Percentiles rank a stretch among this genome's conserved stretches.
Conservation (phyloP, 1,139 yeast genomes). For the Kazachstania sp. region DNA sequence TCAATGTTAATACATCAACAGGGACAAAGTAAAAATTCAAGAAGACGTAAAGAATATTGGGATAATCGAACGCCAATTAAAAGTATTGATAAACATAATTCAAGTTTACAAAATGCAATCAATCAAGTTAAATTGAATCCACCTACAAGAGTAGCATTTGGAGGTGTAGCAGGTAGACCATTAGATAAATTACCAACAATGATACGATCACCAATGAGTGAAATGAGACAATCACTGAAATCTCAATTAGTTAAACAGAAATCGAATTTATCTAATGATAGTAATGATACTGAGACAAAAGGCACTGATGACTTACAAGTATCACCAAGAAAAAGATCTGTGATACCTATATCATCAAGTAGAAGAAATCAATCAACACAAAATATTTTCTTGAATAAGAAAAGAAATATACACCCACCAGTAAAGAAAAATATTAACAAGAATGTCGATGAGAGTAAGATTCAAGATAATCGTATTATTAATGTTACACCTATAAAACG, state of each 20-base stretch:
- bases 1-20: conserved; percentile 13
- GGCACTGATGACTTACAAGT: no score
- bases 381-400: conserved; percentile 5
- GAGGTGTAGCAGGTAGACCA: conserved; percentile 14
- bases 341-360: neutral
- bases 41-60: conserved; percentile 1
- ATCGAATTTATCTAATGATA: neutral
- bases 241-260: neutral
- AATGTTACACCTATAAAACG: no score
- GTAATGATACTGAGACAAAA: neutral
- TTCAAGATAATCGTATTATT: no score
- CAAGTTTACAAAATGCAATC: neutral
- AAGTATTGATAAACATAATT: conserved; percentile 1
- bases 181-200: neutral
- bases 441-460: neutral
- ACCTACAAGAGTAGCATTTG: conserved; percentile 21
- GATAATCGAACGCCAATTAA: conserved; percentile 5
- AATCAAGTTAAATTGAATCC: neutral
- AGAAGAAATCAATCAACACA: neutral
- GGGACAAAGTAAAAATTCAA: neutral
- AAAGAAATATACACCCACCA: neutral
- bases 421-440: no score
- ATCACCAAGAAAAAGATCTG: neutral
- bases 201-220: neutral
- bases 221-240: neutral